Evolutionary conservation across 2,329 filamentous ascomycete genomes (phyloP), one percentile per base, ranked within the genome.

Genomic region (Fusarium globosum): DNA sequence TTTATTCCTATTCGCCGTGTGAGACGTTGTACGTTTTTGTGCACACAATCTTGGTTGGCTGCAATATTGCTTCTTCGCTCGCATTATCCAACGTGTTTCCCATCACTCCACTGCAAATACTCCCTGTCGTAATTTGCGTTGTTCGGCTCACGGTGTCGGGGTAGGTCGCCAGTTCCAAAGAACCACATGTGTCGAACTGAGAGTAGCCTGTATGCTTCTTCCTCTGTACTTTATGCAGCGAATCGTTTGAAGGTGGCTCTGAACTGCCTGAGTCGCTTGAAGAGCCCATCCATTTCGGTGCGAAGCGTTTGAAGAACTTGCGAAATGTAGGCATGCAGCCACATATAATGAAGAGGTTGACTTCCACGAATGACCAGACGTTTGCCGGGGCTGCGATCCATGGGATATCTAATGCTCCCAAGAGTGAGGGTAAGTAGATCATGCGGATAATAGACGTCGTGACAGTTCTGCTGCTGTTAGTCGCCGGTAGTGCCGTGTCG

Each of bases 231-330:
- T 73, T 75, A n/a, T 53, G 65, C 4, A 63, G 14, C 1, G 57
- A 59, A 9, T 33, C 28, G 3, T 63, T 46, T 0, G 60, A 51
- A 3, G 42, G 30, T 3, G 53, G 53, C 14, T 69, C 63, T 2
- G 30, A 65, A 8, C 7, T 13, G 2, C 10, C 23, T 2, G 84
- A 92, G 91, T 42, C 85, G 88, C 65, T 89, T 85, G 35, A 92
- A 86, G 16, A 87, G 87, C 82, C 92, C 90, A 79, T 91, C 89
- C 82, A 91, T 90, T 4, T 89, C 88, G 2, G 89, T 88, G 52
- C 87, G 81, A 90, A 81, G 23, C 88, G 86, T 65, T 88, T 80
- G 23, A 92, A 83, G 8, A 87, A 88, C 88, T 83, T 92, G 88
- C 73, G 70, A 4, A 75, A 61, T 0, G 68, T 75, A 0, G 73